Base-by-base conservation (phyloP, 306 rosid genomes). In the Heteromeles arbutifolia region DNA sequence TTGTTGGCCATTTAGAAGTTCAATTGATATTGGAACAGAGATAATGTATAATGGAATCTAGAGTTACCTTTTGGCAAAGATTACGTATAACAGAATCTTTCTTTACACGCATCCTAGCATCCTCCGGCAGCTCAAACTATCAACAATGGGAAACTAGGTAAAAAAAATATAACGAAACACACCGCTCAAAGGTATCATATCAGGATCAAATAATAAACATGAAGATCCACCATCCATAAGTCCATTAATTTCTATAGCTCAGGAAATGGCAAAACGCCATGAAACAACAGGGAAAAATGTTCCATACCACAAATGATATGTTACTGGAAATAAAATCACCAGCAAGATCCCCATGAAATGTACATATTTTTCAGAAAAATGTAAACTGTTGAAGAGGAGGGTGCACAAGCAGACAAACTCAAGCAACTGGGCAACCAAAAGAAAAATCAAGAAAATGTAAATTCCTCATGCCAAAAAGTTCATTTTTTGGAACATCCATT, bases 91-190 rank as follows among this genome's bases (percentile, higher is more conserved):
- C 97, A 75, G 97, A 90, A 84, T 88, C 82, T 82, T 89, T 92
- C 88, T 86, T 92, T 39, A 87, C 91, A 12, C 50, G 80, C 11
- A 83, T 84, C 88, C 85, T 86, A 66, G 92, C 91, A 85, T 90
- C 93, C 68, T 84, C 93, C 7, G 91, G 93, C 87, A 96, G 78
- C 77, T 83, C 96, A 78, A 92, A 96, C 99, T 96, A 88, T 80
- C 19, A 83, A 65, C 62, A 70, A 71, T 45, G 56, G 57, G 63
- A 80, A 56, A 74, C 66, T 22, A 1, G 24, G 1, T 73, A 58
- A 81, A 77, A 77, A 63, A 54, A 45, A n/a, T 6, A 44, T 12
- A 50, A 24, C 28, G 21, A 70, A 37, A 70, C 28, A 52, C 29
- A 73, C 43, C 58, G 65, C 67, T 75, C 64, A 72, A 71, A 41